Evolutionary conservation across 768 basidiomycete genomes (phyloP), one percentile per base, ranked within the genome.

Genomic region (Agaricus subrufescens): DNA sequence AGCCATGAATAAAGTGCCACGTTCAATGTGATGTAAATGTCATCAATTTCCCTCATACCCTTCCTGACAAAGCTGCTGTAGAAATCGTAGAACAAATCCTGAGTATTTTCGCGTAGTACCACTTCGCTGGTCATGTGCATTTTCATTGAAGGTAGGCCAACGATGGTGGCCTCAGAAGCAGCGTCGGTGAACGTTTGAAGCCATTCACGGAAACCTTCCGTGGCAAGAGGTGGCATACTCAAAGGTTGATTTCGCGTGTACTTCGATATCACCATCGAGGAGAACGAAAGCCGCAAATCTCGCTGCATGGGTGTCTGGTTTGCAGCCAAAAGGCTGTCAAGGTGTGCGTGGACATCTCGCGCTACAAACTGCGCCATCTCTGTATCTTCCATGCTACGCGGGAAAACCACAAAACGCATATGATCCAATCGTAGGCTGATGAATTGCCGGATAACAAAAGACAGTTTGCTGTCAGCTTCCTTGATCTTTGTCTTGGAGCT

Each of bases 21-120:
- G 71, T 94, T 93, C 60, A 94, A 75, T 3, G 89, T 87, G 69
- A 94, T 90, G 68, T 87, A 92, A 53, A 94, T 91, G 61, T 90
- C 87, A 61, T 91, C 86, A 30, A 78, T 75, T 49, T 82, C 80
- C 61, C 75, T 72, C 69, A 74, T 72, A 26, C 77, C 80, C 56
- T 76, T 73, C 27, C 81, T 80, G 42, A 80, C 70, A 66, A 91
- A 91, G 54, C 78, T 72, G 64, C 86, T 89, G 69, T 84, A 74
- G 69, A 91, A 91, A 63, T 86, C 82, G 60, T 92, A 92, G 12
- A 75, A 63, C 23, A 92, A 75, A 14, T 68, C 67, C 37, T 72
- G 73, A 25, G 63, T 64, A 9, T 62, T 52, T 19, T 78, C 77
- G 39, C 75, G 74, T 8, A 69, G 45, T 4, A 65, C 65, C 67